Evolutionary conservation across 2,329 filamentous ascomycete genomes (phyloP).

Genomic region (Cordyceps pruinosa): DNA sequence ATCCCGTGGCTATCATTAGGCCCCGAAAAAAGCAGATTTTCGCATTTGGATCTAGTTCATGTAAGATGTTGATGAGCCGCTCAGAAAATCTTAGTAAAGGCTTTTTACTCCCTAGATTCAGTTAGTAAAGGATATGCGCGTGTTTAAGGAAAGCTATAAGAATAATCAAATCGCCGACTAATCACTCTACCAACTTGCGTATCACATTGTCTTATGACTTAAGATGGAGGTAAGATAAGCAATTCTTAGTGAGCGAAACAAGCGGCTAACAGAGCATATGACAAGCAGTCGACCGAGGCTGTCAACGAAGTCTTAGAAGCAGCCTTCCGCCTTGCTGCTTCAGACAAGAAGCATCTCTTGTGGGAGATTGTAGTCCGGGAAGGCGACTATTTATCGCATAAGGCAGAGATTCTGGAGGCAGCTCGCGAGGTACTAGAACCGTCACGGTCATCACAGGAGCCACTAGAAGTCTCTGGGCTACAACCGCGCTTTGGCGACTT

Average conservation of each 20-base stretch:
- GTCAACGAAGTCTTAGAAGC: background rate
- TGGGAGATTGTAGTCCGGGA: background rate
- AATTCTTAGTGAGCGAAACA: background rate
- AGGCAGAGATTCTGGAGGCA: background rate
- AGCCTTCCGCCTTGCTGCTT: background rate
- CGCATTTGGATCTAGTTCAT: too few species aligned
- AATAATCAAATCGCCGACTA: background rate
- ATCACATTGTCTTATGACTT: background rate
- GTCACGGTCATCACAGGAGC: background rate
- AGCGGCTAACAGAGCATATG: background rate
- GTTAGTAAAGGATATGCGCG: too few species aligned
- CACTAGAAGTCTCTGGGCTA: background rate
- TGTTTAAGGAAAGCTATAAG: background rate
- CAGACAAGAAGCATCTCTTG: background rate
- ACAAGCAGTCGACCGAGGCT: background rate
- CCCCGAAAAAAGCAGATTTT: too few species aligned
- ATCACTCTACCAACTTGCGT: background rate
- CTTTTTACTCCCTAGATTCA: background rate
- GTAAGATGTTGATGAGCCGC: too few species aligned
- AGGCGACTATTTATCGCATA: background rate
- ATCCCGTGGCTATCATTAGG: too few species aligned
- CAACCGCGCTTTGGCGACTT: background rate
- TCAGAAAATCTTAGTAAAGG: too few species aligned
- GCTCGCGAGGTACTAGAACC: background rate
- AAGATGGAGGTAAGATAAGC: background rate